Base-by-base conservation (phyloP, 306 rosid species). In the Prunus persica region DNA sequence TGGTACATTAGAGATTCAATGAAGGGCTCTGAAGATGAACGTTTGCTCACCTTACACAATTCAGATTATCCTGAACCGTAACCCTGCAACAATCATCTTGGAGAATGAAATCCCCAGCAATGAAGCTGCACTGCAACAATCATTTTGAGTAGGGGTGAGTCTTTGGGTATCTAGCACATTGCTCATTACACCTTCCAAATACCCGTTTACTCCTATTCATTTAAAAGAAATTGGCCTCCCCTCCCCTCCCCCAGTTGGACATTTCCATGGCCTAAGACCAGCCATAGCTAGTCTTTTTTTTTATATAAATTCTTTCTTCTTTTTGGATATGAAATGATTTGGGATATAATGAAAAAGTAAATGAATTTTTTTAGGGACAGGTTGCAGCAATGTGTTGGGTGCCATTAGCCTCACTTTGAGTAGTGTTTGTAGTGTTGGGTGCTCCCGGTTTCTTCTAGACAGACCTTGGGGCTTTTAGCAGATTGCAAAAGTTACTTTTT, bases 21-120 rank as follows among this genome's bases (percentile, higher is more conserved):
- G 86, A 95, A 89, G 84, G 82, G 81, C 52, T 65, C 85, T 67
- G 97, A 90, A 79, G 91, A 91, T 72, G 97, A 92, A 87, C 91
- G 76, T 79, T 62, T 89, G 79, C 86, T 90, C 73, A 63, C 92
- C 46, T 81, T 92, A 66, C 79, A 58, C 63, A 81, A 84, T 72
- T 85, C 93, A 14, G 91, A 89, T 73, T 86, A 78, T 76, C 77
- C 77, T 54, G 84, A 84, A 58, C 84, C 78, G 22, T 91, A 86
- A 46, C 30, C 20, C 45, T 24, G 74, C 28, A 70, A 20, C 65
- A 28, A 11, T 60, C 28, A 3, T 45, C 28, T 61, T 45, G 76
- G 78, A 54, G 78, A 78, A 74, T 57, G 27, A 24, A 11, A 67
- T 72, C 62, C 67, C 76, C 51, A 45, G 76, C 66, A 19, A 77